phyloP scores from a whole-genome alignment of 1,284 basidiomycete genomes.

The Mycosarcoma mackinlayi region DNA sequence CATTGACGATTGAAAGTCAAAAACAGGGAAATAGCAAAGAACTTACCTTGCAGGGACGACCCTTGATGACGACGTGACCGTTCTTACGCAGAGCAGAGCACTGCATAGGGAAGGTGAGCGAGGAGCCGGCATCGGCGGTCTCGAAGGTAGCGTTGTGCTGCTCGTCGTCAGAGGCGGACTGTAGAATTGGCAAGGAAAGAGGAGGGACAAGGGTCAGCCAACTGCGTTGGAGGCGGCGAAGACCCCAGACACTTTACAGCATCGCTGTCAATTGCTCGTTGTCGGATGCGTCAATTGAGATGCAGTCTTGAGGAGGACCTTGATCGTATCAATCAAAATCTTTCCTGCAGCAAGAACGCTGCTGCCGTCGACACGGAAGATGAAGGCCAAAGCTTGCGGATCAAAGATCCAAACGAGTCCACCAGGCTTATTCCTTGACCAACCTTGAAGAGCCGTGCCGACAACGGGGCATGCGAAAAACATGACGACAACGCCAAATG shows the following conservation, averaged over 20 bases:
- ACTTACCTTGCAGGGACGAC: conserved; percentile 88
- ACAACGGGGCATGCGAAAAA: no score
- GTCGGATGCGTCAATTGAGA: no score
- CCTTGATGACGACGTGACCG: conserved; percentile 98
- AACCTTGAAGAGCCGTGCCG: no score
- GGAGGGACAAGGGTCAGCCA: not conserved
- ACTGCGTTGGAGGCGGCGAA: not conserved
- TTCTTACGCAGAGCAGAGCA: conserved; percentile 92
- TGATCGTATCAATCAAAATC: no score
- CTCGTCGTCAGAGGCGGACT: conserved; percentile 77
- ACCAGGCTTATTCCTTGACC: no score
- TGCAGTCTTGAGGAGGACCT: no score
- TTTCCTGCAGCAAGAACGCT: no score
- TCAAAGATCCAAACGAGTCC: no score
- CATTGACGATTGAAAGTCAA: no score
- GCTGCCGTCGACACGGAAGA: no score
- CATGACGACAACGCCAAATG: not conserved
- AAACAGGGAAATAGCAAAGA: not conserved
- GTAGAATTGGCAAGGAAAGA: not conserved
- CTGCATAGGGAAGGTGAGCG: conserved; percentile 77
- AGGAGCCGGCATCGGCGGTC: conserved; percentile 71
- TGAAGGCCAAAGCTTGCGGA: no score
- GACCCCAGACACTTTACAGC: not conserved
- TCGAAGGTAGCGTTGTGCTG: conserved; percentile 89
- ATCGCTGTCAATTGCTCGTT: not conserved